Percentiles rank a stretch among this genome's conserved stretches.
Conservation (phyloP, 371 early-diverging fungal genomes). For the Apophysomyces elegans region DNA sequence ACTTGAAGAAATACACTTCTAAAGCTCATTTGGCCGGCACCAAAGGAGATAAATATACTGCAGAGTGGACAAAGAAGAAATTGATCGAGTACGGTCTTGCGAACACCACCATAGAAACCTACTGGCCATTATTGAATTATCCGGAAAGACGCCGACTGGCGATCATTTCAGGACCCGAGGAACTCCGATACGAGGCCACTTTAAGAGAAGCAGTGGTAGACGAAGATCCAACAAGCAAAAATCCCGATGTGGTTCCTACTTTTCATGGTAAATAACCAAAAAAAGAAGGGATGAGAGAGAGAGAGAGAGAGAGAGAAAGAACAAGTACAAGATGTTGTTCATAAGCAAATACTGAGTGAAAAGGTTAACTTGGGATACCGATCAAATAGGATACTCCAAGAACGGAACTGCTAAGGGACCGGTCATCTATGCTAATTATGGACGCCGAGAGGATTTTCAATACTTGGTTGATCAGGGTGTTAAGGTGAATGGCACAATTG, state of each 20-base stretch:
- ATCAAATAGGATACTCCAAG: slow-evolving; percentile 50
- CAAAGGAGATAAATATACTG: slow-evolving; percentile 43
- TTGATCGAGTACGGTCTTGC: slow-evolving; percentile 55
- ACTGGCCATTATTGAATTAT: slow-evolving; percentile 64
- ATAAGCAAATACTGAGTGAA: too few species aligned
- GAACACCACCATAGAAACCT: slow-evolving; percentile 57
- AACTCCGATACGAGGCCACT: slow-evolving; percentile 53
- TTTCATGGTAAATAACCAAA: slow-evolving; percentile 54
- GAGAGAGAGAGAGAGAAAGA: too few species aligned
- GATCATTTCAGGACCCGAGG: slow-evolving; percentile 51
- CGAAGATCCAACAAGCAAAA: slow-evolving; percentile 58
- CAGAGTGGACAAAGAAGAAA: slow-evolving; percentile 61
- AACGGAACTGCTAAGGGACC: slow-evolving; percentile 64
- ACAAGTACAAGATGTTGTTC: too few species aligned
- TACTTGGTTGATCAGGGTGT: slow-evolving; percentile 52
- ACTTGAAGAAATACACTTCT: slow-evolving; percentile 54
- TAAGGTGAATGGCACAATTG: slow-evolving; percentile 54
- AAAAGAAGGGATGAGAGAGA: too few species aligned
- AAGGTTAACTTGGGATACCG: too few species aligned
- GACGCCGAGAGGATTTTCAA: slow-evolving; percentile 62
- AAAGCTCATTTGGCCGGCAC: slow-evolving; percentile 58
- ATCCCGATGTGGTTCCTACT: slow-evolving; percentile 60
- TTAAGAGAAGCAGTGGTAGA: slow-evolving; percentile 59
- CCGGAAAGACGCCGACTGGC: slow-evolving; percentile 58
- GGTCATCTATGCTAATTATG: slow-evolving; percentile 72